A percentile compares a stretch with the other conserved stretches of the same genome.
Conservation (phyloP, 2,329 filamentous ascomycete genomes). For the Calonectria pseudoreteaudii region DNA sequence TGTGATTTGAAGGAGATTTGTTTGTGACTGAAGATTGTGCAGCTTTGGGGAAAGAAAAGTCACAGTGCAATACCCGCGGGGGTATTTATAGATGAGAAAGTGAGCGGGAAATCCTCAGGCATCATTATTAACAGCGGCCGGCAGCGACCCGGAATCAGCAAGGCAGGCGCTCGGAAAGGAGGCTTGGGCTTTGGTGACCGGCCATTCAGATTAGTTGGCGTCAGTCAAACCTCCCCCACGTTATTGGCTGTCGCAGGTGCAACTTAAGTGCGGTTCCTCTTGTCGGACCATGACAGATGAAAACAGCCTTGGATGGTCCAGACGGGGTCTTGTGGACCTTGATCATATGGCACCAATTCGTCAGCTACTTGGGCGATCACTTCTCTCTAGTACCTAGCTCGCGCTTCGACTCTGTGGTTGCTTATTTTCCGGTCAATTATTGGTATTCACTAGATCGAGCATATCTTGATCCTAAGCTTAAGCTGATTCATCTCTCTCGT, state of each 20-base stretch:
- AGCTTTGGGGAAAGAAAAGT: neutral
- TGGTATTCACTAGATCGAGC: neutral
- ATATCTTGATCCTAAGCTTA: neutral
- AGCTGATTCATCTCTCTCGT: neutral
- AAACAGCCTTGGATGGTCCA: neutral
- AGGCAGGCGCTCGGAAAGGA: neutral
- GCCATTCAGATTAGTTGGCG: conserved; percentile 3
- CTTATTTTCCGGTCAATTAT: neutral
- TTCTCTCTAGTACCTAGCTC: neutral
- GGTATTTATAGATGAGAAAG: conserved; percentile 10
- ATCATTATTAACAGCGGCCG: neutral
- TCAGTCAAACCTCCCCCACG: conserved; percentile 5
- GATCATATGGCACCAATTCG: neutral
- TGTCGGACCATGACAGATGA: neutral
- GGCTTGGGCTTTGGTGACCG: neutral
- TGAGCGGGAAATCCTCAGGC: conserved; percentile 7
- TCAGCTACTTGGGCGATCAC: neutral
- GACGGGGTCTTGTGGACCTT: neutral
- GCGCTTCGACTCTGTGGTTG: neutral
- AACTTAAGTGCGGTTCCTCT: neutral
- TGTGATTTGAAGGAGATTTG: neutral
- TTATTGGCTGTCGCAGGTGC: conserved; percentile 9
- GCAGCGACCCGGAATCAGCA: neutral
- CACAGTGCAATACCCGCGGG: neutral
- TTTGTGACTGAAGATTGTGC: conserved; percentile 15